Base-by-base conservation (phyloP, 805 yeast species). In the Cyberlindnera xylosilytica region DNA sequence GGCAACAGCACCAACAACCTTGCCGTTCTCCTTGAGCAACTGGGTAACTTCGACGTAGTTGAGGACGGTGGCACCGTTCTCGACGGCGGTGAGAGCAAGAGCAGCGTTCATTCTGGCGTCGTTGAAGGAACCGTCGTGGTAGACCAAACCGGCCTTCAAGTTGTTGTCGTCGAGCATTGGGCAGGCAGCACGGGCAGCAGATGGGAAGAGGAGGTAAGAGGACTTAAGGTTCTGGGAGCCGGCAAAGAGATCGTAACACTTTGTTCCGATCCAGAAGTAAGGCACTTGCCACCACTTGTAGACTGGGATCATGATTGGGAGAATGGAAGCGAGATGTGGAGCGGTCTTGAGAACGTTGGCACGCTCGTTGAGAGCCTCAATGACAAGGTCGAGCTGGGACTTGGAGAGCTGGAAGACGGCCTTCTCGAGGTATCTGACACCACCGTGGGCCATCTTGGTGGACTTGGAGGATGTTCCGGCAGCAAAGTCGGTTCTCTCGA, bases 401-500 rank as follows among this genome's bases (percentile, higher is more conserved):
- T 87, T 88, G 44, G 95, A 89, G 39, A 90, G 74, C 68, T 88
- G 89, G 78, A 88, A 88, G 57, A 90, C 79, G 30, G 97, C 97
- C 70, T 90, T 90, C 64, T 90, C 98, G 58, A 90, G 75, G 65
- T 90, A 90, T 58, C 98, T 75, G 33, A 90, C 97, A 63, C 98
- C 98, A 52, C 98, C 98, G 62, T 90, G 98, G 34, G 96, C 96
- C 81, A 90, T 86, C 69, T 90, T 90, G 37, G 98, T 90, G 13
- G 96, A 86, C 58, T 89, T 86, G 27, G 97, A 88, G 8, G 95
- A 85, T 13, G 97, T 91, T 32, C 96, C 97, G 9, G 88, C 74
- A 7, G 96, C 96, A 60, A 85, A 90, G 69, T 90, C 98, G 51
- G 79, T 80, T 60, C 83, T 83, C 65, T 90, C 98, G 45, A 90